A percentile compares a stretch with the other conserved stretches of the same genome.
Evolutionary conservation across 192 early-diverging fungal species (phyloP).

Genomic region (Chytriomyces hyalinus): DNA sequence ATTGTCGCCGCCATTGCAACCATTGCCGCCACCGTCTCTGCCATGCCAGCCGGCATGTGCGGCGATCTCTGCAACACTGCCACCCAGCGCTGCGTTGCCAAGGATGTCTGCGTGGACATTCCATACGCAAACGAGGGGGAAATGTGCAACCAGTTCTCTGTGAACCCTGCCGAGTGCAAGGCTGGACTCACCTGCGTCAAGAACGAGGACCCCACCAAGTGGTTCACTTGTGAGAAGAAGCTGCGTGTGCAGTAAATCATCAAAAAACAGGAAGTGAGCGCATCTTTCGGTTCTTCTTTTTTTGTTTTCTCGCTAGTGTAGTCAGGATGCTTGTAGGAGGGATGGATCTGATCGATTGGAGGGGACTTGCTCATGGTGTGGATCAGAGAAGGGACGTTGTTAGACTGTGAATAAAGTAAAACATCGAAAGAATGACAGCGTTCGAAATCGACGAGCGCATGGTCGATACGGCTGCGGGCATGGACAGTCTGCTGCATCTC

Average conservation of each 20-base stretch:
- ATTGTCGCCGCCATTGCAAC: background rate
- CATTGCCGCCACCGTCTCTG: background rate
- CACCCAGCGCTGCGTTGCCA: background rate
- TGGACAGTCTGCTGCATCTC: constrained; percentile 27
- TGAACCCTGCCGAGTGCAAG: constrained; percentile 16
- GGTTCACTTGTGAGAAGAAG: constrained; percentile 2
- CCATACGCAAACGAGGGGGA: background rate
- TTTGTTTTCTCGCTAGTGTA: background rate
- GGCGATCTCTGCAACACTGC: background rate
- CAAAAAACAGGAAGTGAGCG: background rate
- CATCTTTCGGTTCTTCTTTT: background rate
- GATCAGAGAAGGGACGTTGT: too few relatives aligned
- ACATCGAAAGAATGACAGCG: background rate
- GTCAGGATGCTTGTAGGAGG: too few relatives aligned
- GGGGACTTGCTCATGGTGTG: too few relatives aligned
- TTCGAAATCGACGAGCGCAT: background rate
- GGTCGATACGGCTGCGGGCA: constrained; percentile 6
- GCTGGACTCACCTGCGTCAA: constrained; percentile 21
- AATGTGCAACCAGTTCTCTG: constrained; percentile 19
- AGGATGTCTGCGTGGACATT: background rate
- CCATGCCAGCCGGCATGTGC: background rate
- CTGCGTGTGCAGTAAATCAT: background rate
- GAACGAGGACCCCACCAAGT: constrained; percentile 3
- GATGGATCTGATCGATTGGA: too few relatives aligned
- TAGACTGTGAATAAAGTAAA: too few relatives aligned